Evolutionary conservation across 352 stramenopile species (phyloP).

Genomic region (Globisporangium rhizosaccharum): DNA sequence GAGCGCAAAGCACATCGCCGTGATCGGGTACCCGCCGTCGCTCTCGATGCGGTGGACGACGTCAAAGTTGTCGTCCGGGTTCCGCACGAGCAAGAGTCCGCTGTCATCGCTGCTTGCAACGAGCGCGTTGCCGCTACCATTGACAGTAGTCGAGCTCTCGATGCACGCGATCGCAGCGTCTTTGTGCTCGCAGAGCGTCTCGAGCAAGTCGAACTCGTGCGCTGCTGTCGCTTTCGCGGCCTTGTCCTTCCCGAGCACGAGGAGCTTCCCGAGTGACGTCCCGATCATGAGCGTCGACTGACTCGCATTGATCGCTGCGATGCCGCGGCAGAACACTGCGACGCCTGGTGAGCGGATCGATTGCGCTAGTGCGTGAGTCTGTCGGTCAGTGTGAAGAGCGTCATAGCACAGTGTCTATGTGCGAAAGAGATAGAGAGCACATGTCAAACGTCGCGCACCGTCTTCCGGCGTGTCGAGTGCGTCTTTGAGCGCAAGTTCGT

Average conservation of each 20-base stretch:
- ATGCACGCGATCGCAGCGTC: slow-evolving; percentile 51
- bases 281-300: slow-evolving; percentile 41
- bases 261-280: slow-evolving; percentile 50
- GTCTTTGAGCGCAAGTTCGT: slow-evolving; percentile 57
- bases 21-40: slow-evolving; percentile 37
- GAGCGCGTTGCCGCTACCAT: slow-evolving; percentile 15
- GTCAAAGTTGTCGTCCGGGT: slow-evolving; percentile 47
- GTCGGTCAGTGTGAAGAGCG: not conserved
- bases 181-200: slow-evolving; percentile 50
- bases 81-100: slow-evolving; percentile 52
- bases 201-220: slow-evolving; percentile 54
- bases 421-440: not conserved
- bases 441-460: slow-evolving; percentile 18
- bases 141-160: slow-evolving; percentile 24
- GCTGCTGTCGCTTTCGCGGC: slow-evolving; percentile 35
- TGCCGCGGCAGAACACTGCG: slow-evolving; percentile 54
- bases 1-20: slow-evolving; percentile 44
- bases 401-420: too few species aligned
- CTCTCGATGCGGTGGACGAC: slow-evolving; percentile 50
- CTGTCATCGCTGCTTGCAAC: slow-evolving; percentile 57
- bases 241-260: slow-evolving; percentile 51
- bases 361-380: not conserved
- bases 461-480: slow-evolving; percentile 33
- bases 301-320: slow-evolving; percentile 49
- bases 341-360: slow-evolving; percentile 18